Evolutionary conservation across 2,329 filamentous ascomycete species (phyloP).

Genomic region (Cladosporium sp.): DNA sequence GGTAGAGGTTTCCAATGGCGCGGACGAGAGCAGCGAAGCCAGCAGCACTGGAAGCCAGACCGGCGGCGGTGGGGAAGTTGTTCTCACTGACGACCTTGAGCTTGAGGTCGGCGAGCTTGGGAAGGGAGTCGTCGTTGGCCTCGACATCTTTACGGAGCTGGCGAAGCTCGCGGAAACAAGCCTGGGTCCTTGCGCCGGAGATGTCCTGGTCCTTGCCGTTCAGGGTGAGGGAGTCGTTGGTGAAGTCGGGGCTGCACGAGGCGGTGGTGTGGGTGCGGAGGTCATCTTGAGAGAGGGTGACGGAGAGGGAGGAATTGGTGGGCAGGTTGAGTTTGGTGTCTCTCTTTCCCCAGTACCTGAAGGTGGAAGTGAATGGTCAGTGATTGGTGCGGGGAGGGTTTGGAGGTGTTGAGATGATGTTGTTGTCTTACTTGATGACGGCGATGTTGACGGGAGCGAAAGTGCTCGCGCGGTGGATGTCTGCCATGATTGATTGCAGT

Average conservation of each 20-base stretch:
- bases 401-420: conserved; percentile 18
- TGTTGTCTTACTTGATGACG: conserved; percentile 74
- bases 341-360: conserved; percentile 92
- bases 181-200: conserved; percentile 83
- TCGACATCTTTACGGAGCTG: conserved; percentile 73
- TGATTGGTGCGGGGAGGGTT: conserved; percentile 13
- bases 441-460: conserved; percentile 98
- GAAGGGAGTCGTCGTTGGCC: conserved; percentile 64
- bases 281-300: conserved; percentile 91
- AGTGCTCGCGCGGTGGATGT: conserved; percentile 85
- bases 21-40: conserved; percentile 67
- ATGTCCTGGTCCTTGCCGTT: conserved; percentile 83
- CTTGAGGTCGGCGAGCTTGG: conserved; percentile 71
- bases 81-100: conserved; percentile 92
- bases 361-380: conserved; percentile 10
- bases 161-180: conserved; percentile 85
- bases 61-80: conserved; percentile 98
- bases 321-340: conserved; percentile 91
- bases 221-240: conserved; percentile 68
- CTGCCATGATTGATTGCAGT: conserved; percentile 42
- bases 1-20: conserved; percentile 88
- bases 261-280: conserved; percentile 95
- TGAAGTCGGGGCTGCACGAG: conserved; percentile 73
- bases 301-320: conserved; percentile 95
- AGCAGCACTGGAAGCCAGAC: conserved; percentile 66